phyloP scores from a whole-genome alignment of 768 basidiomycete species.

The Podaxis pistillaris region DNA sequence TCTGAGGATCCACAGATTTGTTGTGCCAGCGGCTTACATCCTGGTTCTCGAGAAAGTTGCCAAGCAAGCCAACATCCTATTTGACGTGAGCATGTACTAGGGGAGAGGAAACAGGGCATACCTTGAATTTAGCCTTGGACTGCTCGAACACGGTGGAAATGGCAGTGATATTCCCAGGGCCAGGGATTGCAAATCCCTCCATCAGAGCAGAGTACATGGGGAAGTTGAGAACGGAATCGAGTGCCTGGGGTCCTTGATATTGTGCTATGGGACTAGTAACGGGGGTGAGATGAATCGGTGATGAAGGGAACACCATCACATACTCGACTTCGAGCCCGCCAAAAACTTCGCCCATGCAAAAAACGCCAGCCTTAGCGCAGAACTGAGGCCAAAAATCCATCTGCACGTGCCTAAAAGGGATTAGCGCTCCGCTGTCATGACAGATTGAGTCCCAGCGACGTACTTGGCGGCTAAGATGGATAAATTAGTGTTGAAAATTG shows the following conservation, averaged over 20 bases:
- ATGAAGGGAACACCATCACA: constrained; percentile 7
- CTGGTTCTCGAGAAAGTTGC: constrained; percentile 82
- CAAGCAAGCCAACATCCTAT: constrained; percentile 48
- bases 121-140: constrained; percentile 54
- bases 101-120: constrained; percentile 8
- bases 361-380: constrained; percentile 72
- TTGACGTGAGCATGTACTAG: constrained; percentile 10
- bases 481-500: constrained; percentile 30
- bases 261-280: constrained; percentile 46
- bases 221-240: constrained; percentile 73
- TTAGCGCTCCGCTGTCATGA: background rate
- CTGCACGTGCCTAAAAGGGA: constrained; percentile 60
- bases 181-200: constrained; percentile 70
- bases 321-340: constrained; percentile 53
- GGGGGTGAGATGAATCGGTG: background rate
- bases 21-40: constrained; percentile 76
- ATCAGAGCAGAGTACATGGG: constrained; percentile 66
- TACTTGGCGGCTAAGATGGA: constrained; percentile 42
- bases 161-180: constrained; percentile 58
- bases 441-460: constrained; percentile 14
- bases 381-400: constrained; percentile 77
- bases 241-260: constrained; percentile 59
- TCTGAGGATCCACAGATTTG: constrained; percentile 69
- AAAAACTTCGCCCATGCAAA: constrained; percentile 84
- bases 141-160: constrained; percentile 51